These are phyloP conservation scores for Dryas drummondii DNA, from an alignment of 306 rosid species.

Conservation along the genomic window DNA sequence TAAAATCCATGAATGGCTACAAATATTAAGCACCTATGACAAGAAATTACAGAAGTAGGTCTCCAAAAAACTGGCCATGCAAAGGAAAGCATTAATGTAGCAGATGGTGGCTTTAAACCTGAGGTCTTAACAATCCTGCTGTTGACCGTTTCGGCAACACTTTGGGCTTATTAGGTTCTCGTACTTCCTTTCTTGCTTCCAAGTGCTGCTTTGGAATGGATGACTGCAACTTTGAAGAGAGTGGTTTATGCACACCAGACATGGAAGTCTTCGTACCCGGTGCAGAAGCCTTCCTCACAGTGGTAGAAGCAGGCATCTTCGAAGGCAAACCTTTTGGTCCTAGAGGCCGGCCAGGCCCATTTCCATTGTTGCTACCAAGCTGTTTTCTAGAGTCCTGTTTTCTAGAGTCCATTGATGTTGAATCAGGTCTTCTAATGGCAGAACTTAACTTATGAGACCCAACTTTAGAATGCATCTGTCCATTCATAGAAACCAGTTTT, in stretches of 20 bases:
- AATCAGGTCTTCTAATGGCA: constrained; percentile 43
- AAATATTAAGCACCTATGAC: constrained; percentile 9
- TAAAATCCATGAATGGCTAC: constrained; percentile 17
- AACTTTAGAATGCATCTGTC: constrained; percentile 49
- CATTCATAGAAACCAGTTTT: constrained; percentile 38
- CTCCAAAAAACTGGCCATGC: neutral
- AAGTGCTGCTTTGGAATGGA: constrained; percentile 42
- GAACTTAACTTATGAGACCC: constrained; percentile 50
- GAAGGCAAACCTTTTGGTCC: constrained; percentile 50
- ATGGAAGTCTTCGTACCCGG: constrained; percentile 39
- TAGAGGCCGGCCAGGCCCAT: constrained; percentile 64
- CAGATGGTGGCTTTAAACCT: constrained; percentile 44
- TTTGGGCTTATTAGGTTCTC: constrained; percentile 50
- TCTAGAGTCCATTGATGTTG: constrained; percentile 46
- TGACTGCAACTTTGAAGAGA: constrained; percentile 38
- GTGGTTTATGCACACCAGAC: constrained; percentile 45
- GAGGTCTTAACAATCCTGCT: constrained; percentile 49
- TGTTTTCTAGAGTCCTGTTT: constrained; percentile 67
- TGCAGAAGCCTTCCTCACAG: constrained; percentile 48
- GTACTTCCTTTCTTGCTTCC: constrained; percentile 50
- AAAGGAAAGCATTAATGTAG: neutral
- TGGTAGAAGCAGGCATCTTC: constrained; percentile 39
- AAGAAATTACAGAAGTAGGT: neutral
- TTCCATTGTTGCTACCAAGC: constrained; percentile 52
- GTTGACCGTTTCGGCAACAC: constrained; percentile 48